These are phyloP conservation scores for Diaporthe citrichinensis DNA, from an alignment of 2,329 filamentous ascomycete species.

Conservation along the genomic window DNA sequence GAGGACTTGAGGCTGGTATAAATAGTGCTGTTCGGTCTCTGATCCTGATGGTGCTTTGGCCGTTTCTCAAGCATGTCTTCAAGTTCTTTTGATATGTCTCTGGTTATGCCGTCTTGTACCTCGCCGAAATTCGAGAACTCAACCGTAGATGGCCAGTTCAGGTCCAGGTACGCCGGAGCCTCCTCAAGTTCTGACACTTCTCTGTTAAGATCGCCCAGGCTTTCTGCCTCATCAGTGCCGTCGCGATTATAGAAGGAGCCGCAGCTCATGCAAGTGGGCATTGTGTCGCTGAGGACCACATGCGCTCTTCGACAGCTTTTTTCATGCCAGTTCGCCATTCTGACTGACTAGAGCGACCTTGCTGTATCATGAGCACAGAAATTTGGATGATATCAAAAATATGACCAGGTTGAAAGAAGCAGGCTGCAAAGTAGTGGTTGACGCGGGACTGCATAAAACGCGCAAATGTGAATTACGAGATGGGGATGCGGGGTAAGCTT, in stretches of 20 bases:
- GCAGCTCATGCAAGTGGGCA: slow-evolving; percentile 13
- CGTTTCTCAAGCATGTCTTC: background rate
- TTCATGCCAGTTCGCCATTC: background rate
- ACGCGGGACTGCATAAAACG: background rate
- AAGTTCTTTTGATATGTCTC: background rate
- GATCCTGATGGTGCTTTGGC: background rate
- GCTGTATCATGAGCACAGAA: too few species aligned
- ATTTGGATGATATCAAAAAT: background rate
- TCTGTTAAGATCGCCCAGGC: background rate
- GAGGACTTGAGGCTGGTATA: background rate
- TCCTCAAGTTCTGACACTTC: background rate
- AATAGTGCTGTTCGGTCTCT: too few species aligned
- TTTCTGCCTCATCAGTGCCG: background rate
- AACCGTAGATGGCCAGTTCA: background rate
- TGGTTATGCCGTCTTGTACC: background rate
- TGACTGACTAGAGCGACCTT: too few species aligned
- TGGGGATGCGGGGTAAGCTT: background rate
- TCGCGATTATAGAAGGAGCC: background rate
- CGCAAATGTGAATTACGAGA: background rate
- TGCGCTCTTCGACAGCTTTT: background rate
- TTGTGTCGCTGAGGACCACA: background rate
- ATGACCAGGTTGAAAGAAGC: background rate
- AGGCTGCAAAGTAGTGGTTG: background rate
- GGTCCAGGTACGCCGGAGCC: background rate
- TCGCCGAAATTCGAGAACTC: background rate